phyloP scores from a whole-genome alignment of 163 green algal species.

The Scenedesmus sp. region DNA sequence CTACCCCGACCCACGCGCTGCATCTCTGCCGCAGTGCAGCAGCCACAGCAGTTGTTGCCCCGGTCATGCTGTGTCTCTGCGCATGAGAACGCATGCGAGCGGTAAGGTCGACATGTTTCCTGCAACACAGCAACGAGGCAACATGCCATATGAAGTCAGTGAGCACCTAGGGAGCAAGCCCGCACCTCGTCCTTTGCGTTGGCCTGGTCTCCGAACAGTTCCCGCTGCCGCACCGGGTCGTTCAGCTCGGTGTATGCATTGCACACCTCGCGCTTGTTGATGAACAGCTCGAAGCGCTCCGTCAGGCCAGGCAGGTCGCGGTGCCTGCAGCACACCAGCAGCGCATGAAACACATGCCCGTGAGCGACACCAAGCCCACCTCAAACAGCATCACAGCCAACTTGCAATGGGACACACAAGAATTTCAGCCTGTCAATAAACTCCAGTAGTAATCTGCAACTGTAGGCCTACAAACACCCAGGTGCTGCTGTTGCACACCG shows the following conservation, averaged over 20 bases:
- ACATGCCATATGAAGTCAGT: too few species aligned
- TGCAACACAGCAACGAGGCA: too few species aligned
- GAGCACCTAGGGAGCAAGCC: too few species aligned
- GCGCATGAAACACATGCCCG: not conserved
- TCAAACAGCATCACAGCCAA: not conserved
- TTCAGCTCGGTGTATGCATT: conserved; percentile 99
- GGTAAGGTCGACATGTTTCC: too few species aligned
- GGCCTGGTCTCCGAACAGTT: conserved; percentile 94
- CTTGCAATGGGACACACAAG: too few species aligned
- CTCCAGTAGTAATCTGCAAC: not conserved
- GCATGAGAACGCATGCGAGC: too few species aligned
- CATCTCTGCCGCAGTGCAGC: too few species aligned
- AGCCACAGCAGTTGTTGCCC: too few species aligned
- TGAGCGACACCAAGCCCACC: not conserved
- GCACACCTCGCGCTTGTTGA: conserved; percentile 95
- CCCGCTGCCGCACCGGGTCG: conserved; percentile 92
- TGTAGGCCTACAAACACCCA: not conserved
- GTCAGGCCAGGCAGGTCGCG: conserved; percentile 90
- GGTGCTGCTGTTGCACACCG: too few species aligned
- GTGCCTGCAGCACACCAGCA: conserved; percentile 78
- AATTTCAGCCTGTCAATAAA: too few species aligned
- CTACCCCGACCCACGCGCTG: too few species aligned
- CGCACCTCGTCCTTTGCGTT: conserved; percentile 57
- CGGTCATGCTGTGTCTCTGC: too few species aligned
- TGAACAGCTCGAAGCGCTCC: conserved; percentile 98